Evolutionary conservation across 2,329 filamentous ascomycete species (phyloP), one percentile per base, ranked within the genome.

Genomic region (Tothia fuscella): DNA sequence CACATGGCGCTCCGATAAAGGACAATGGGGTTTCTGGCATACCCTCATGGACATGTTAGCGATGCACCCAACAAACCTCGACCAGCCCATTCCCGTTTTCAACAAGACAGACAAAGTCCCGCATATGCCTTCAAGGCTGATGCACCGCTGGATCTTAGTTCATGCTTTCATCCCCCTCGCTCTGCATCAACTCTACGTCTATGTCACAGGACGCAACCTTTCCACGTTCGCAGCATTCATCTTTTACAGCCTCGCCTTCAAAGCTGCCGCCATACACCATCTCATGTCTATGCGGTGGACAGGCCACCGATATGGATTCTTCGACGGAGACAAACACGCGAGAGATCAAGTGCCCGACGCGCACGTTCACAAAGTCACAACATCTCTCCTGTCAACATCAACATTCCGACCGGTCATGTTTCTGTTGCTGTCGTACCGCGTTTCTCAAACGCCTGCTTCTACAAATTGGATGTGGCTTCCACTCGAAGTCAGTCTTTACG

Each of bases 321-420:
- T 68, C 2, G 65, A 68, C 44, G 64, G 65, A 10, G 63, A 67
- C 45, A 56, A 60, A 28, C 64, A 67, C 46, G 58, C 53, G 14
- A 59, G 64, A 13, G 64, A 67, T 38, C 58, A 60, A 3, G 57
- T 67, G 5, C 64, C 65, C 0, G 63, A 67, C 37, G 22, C 25
- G 6, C 16, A 22, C 2, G 26, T 26, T 6, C 24, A 1, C n/a
- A 59, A 61, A 39, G 58, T 62, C 6, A 48, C 54, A 3, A 41
- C 41, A 0, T 61, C 60, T 0, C 52, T 65, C 1, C 26, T 58
- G 21, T 54, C 56, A 9, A 62, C 60, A 0, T 51, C 59, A 0
- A 55, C 52, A 1, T 51, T 54, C 33, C 57, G 61, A 1, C 52
- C 56, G 0, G 46, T 59, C 43, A 52, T 64, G 47, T 52, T 55